Evolutionary conservation across 1,284 basidiomycete species (phyloP), one percentile per base, ranked within the genome.

Genomic region (Trichosporon coremiiforme): DNA sequence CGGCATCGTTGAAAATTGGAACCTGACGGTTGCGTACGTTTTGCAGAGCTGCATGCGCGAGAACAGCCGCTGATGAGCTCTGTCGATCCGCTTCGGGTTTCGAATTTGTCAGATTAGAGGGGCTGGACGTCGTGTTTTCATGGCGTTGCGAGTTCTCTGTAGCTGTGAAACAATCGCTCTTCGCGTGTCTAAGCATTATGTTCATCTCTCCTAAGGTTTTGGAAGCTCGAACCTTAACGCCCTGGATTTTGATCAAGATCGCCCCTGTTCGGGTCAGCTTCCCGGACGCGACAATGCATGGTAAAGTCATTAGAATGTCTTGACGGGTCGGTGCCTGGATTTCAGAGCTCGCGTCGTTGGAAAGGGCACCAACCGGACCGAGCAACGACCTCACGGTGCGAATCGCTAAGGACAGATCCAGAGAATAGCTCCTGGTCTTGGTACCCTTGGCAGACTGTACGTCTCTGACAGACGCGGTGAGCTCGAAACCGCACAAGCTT

Each of bases 401-500:
- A 9, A 22, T 55, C 50, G 25, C 25, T 20, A 55, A 25, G 50
- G 50, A 8, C 22, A 9, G 8, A 25, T 55, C 50, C 20, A 55
- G 20, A 55, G 53, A 57, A 57, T 25, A 31, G 53, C 22, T 25
- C 25, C 25, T 25, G 25, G 25, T 25, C 25, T 25, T 25, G 25
- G 25, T 25, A 25, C 25, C 25, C 25, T 25, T 25, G 25, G 25
- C 25, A 25, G 25, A 25, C 25, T 25, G 25, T 25, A 25, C 25
- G 25, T 25, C 25, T 25, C 25, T 25, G 25, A 25, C 25, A 25
- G 25, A 25, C 25, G 25, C 25, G 25, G 25, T 25, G 25, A 2
- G 57, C 7, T 33, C 17, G 57, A n/a, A 31, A n/a, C 57, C 5
- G 15, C 6, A 62, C 57, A 62, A 62, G 57, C 57, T 62, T 62